Evolutionary conservation across 2,329 filamentous ascomycete genomes (phyloP), one percentile per base, ranked within the genome.

Genomic region (Trichothecium roseum): DNA sequence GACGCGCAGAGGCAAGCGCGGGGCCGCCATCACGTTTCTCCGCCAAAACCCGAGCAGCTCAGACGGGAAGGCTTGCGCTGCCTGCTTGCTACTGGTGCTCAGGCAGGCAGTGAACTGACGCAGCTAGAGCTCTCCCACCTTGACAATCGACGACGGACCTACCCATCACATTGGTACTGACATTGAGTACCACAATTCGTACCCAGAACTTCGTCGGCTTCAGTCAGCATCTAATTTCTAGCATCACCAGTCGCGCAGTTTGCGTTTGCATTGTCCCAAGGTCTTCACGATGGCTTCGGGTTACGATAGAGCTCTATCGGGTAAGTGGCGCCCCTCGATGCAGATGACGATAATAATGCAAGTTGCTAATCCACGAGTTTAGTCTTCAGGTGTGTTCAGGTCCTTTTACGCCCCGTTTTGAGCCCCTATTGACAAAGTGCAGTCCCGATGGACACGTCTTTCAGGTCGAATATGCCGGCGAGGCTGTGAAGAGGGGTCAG

Each of bases 381-480:
- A 94, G 88, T 94, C 59, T 95, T 95, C 65, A 86, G 81, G 81
- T 85, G 66, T 41, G 16, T 35, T 14, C 40, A 18, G 24, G 24
- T 24, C 17, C 36, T 24, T 6, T 24, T 24, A 24, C 20, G n/a
- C 20, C 10, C 10, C 20, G 20, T 24, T 24, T 6, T 6, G 6
- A 10, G 6, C 10, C 10, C 20, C 20, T 24, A 24, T 24, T 78
- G 61, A 81, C 57, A 28, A n/a, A 32, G 32, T 15, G 33, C 56
- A 96, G 89, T 76, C 91, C 91, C 55, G 91, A 98, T 67, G 91
- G 91, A 64, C 91, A 98, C 70, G 91, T 98, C 54, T 98, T 98
- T 69, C 91, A 98, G 66, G 91, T 98, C 55, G 91, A 98, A 74
- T 98, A 98, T 75, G 91, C 91, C 38, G 83, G 94, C 49, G 91